Percentiles rank a stretch among this genome's conserved stretches.
Conservation (phyloP, 768 basidiomycete species). For the Tulasnella sp. region DNA sequence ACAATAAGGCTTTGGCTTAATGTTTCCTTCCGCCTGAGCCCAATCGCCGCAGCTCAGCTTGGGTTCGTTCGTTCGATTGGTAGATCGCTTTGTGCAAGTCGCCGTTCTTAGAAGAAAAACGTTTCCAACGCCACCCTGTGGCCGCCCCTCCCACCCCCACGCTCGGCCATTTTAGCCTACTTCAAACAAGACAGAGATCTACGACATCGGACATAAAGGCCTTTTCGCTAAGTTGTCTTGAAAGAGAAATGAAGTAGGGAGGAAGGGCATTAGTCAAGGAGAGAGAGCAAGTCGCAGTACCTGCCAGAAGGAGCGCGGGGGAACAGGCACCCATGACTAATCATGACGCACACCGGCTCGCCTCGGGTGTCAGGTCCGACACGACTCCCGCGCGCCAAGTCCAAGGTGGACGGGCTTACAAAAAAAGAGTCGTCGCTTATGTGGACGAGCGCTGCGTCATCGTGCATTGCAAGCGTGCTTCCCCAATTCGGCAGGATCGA, state of each 20-base stretch:
- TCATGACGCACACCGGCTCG: neutral
- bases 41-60: neutral
- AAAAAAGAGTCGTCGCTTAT: too few species aligned
- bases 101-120: neutral
- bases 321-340: neutral
- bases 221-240: neutral
- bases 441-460: neutral
- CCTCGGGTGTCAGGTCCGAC: neutral
- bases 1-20: neutral
- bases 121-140: neutral
- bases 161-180: neutral
- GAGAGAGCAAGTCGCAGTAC: neutral
- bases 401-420: neutral
- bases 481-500: neutral
- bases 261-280: neutral
- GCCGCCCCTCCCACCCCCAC: neutral
- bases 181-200: neutral
- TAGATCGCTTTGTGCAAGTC: constrained; percentile 3
- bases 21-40: neutral
- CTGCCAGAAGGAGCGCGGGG: neutral
- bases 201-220: neutral
- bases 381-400: neutral
- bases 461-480: neutral
- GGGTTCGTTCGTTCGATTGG: neutral
- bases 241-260: neutral